Evolutionary conservation across 2,329 filamentous ascomycete species (phyloP).

Genomic region (Hypoxylon rubiginosum): DNA sequence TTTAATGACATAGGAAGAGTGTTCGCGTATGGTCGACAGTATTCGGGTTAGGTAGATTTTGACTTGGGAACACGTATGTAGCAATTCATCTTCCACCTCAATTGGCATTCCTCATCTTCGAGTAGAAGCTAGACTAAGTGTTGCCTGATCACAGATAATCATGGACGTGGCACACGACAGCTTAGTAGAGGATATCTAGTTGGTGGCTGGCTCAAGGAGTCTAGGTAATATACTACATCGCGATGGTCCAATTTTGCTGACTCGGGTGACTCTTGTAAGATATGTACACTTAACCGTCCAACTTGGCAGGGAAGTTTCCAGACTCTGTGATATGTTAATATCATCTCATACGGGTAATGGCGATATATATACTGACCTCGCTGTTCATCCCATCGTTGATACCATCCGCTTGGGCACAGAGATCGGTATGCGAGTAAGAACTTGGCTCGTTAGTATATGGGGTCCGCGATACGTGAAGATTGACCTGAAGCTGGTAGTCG

Average conservation of each 20-base stretch:
- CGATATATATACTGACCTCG: constrained; percentile 75
- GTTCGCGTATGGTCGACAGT: not conserved
- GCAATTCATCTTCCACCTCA: constrained; percentile 4
- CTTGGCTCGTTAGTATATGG: constrained; percentile 62
- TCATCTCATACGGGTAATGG: constrained; percentile 33
- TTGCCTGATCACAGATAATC: constrained; percentile 17
- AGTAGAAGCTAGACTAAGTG: not conserved
- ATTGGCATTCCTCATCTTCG: not conserved
- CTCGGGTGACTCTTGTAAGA: constrained; percentile 22
- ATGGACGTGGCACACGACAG: constrained; percentile 6
- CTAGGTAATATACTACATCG: constrained; percentile 49
- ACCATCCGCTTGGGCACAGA: constrained; percentile 96
- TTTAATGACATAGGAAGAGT: not conserved
- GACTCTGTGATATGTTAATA: constrained; percentile 63
- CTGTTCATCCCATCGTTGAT: constrained; percentile 96
- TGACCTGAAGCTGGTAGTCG: constrained; percentile 34
- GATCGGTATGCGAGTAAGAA: constrained; percentile 98
- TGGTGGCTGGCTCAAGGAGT: constrained; percentile 43
- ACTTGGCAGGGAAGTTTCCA: constrained; percentile 76
- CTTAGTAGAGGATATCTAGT: constrained; percentile 42
- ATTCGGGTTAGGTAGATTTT: not conserved
- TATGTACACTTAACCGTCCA: constrained; percentile 66
- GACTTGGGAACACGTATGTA: not conserved
- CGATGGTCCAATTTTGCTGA: constrained; percentile 33
- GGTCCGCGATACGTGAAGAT: constrained; percentile 22